Evolutionary conservation across 306 rosid genomes (phyloP), one percentile per base, ranked within the genome.

Genomic region (Prunus salicina): DNA sequence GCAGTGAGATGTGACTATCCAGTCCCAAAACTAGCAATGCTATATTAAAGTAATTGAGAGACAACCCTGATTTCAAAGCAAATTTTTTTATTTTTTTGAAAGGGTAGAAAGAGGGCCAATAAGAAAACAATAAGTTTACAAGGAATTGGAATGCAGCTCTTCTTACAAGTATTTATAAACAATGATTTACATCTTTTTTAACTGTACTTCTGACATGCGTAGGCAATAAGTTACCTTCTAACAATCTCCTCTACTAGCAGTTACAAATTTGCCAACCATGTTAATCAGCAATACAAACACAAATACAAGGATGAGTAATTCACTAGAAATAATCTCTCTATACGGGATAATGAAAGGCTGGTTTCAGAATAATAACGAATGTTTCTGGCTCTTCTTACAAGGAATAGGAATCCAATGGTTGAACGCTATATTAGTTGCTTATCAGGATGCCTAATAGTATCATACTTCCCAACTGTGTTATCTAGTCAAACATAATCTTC

Each of bases 71-170:
- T 20, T 56, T 53, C 34, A 58, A 46, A 72, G 70, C 75, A 77
- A 64, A 22, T 22, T 22, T 22, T 30, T 5, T 32, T 32, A 0
- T 32, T 38, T 38, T 38, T 38, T 38, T 7, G 0, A 7, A 38
- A 38, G 43, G 43, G 16, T 58, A 58, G 64, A 24, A 22, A 24
- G 64, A 58, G 30, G 16, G 64, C 25, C 61, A 52, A 57, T 32
- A 83, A 65, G 27, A 34, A 77, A 75, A 68, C 72, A 55, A 74
- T 68, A 78, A 55, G 61, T 55, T 55, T 20, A n/a, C 22, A n/a
- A 55, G 61, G 61, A 55, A n/a, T 55, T n/a, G 27, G 61, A 55
- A 55, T 55, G 61, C 61, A 55, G 27, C 61, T 55, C 61, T n/a
- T 55, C 61, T n/a, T 55, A 55, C 13, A 55, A 20, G 25, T 24